These are phyloP conservation scores for Acanthamoeba lenticulata DNA, from an alignment of 208 protist genomes.

Conservation along the genomic window DNA sequence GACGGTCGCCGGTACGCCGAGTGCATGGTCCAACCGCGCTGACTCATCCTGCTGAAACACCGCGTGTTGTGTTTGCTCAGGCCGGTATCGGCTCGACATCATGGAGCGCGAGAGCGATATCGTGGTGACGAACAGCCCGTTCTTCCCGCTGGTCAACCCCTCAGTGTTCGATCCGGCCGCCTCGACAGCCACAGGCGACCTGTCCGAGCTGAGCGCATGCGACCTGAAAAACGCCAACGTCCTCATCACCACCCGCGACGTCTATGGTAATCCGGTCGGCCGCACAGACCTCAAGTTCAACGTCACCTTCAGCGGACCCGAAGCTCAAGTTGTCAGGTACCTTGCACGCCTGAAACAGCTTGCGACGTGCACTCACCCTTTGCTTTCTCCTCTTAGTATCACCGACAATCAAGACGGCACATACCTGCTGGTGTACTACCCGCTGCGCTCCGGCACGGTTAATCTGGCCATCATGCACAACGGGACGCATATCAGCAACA, in stretches of 20 bases:
- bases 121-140: constrained; percentile 29
- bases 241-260: constrained; percentile 13
- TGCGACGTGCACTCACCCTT: background rate
- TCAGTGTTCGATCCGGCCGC: background rate
- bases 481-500: background rate
- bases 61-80: background rate
- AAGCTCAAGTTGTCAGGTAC: background rate
- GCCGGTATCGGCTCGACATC: constrained; percentile 46
- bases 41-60: background rate
- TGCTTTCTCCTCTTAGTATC: background rate
- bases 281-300: background rate
- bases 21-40: background rate
- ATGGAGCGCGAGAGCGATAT: constrained; percentile 6
- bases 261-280: background rate
- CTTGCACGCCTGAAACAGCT: background rate
- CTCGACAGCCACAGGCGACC: constrained; percentile 15
- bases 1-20: background rate
- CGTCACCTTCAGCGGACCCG: background rate
- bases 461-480: constrained; percentile 12
- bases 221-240: background rate
- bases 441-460: background rate
- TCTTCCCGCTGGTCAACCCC: constrained; percentile 45
- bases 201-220: constrained; percentile 8
- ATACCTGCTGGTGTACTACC: constrained; percentile 23
- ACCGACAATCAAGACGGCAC: constrained; percentile 57